Evolutionary conservation across 192 early-diverging fungal genomes (phyloP), one percentile per base, ranked within the genome.

Genomic region (Paraglomus occultum): DNA sequence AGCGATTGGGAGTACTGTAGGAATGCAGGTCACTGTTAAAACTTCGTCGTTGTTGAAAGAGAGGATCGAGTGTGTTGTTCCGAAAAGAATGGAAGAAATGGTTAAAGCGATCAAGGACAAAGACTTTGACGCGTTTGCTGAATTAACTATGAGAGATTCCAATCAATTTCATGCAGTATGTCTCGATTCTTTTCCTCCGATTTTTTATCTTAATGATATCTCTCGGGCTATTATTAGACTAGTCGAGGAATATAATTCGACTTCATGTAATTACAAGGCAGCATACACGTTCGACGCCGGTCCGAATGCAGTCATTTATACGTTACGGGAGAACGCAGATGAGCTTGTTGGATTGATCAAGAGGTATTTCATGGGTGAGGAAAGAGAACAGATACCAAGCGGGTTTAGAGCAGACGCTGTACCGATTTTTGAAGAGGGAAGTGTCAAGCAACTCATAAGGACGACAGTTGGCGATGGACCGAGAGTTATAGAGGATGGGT

Each of bases 141-240:
- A 95, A 77, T 70, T 96, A 63, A 96, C 97, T 63, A 99, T 99
- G 96, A 81, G 77, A 59, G 97, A 99, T 76, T 97, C 95, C 18
- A 99, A 99, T 88, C 94, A 95, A 80, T 99, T 99, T 91, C 97
- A 99, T 76, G 92, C 96, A 43, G 91, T 94, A 44, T 98, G 96
- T 76, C 79, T 98, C n/a, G 97, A 99, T 81, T 98, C 96, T 8
- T 97, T 85, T 79, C 97, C 97, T 40, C 97, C 97, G 17, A 95
- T 99, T 73, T 92, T 95, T 67, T 99, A 99, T 78, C 77, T 99
- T 79, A 98, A 95, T 82, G 95, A 98, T 78, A 88, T 92, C 23
- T 97, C 95, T 55, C 87, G 92, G 52, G 87, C 88, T 55, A 89
- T 99, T 58, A 92, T 96, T 73, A 77, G 77, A 42, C 76, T 97